Percentiles rank a stretch among this genome's conserved stretches.
These are phyloP conservation scores for Cutaneotrichosporon arboriforme DNA, from an alignment of 1,284 basidiomycete species.

Conservation along the genomic window DNA sequence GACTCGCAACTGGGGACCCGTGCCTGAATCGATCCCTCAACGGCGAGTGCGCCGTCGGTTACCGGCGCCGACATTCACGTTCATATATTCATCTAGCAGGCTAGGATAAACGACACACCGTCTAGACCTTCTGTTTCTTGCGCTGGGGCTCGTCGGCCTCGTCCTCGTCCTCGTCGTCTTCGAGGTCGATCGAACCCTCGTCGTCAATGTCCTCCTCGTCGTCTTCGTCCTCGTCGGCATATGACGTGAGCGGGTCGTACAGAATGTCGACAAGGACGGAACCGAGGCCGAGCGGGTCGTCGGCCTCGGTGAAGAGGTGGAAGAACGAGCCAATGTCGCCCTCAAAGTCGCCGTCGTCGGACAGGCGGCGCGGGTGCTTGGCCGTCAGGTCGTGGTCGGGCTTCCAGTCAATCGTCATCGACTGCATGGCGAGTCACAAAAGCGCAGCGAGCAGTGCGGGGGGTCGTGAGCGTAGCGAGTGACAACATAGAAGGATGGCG, in stretches of 20 bases:
- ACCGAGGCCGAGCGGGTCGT: constrained; percentile 29
- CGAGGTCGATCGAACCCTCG: constrained; percentile 43
- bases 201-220: constrained; percentile 38
- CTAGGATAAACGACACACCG: no score
- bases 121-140: constrained; percentile 26
- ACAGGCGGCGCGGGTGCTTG: constrained; percentile 45
- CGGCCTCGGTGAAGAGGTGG: constrained; percentile 48
- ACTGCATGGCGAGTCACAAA: constrained; percentile 16
- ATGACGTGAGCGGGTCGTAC: constrained; percentile 37
- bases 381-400: constrained; percentile 48
- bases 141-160: constrained; percentile 26
- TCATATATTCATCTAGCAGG: no score
- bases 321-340: constrained; percentile 52
- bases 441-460: neutral
- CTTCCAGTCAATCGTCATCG: constrained; percentile 50
- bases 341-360: constrained; percentile 31
- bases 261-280: constrained; percentile 27
- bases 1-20: no score
- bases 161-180: constrained; percentile 40
- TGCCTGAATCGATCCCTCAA: no score
- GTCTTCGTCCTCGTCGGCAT: constrained; percentile 30
- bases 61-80: no score
- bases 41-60: no score
- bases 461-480: neutral
- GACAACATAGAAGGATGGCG: neutral